Conservation (phyloP, 2,329 filamentous ascomycete species). For the Thelonectria blattea region DNA sequence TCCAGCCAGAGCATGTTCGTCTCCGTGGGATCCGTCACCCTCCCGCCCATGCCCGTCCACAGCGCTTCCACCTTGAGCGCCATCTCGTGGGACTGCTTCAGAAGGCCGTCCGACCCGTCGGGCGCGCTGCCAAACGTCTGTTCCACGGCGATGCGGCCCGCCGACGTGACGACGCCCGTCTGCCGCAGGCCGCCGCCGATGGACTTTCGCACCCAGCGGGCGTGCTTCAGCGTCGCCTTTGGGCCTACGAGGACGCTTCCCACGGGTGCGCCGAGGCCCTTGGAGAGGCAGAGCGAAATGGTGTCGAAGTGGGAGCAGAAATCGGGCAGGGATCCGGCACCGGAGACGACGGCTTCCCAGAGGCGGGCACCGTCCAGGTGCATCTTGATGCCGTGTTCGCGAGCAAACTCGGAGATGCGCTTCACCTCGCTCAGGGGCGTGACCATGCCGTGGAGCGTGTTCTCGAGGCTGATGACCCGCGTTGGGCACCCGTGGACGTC, state of each 20-base stretch:
- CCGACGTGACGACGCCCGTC: conserved; percentile 73
- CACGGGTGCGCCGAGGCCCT: conserved; percentile 81
- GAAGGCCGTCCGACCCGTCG: conserved; percentile 58
- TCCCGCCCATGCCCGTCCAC: conserved; percentile 75
- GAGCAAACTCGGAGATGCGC: conserved; percentile 74
- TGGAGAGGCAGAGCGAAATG: conserved; percentile 79
- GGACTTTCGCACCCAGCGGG: conserved; percentile 64
- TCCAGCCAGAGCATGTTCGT: conserved; percentile 96
- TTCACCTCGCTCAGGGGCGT: conserved; percentile 76
- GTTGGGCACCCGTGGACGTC: conserved; percentile 83
- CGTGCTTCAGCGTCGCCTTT: conserved; percentile 44
- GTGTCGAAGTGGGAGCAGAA: conserved; percentile 75
- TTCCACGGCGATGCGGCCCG: conserved; percentile 71
- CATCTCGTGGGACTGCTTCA: conserved; percentile 65
- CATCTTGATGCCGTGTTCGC: conserved; percentile 66
- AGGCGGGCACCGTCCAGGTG: conserved; percentile 82
- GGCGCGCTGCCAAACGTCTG: conserved; percentile 50
- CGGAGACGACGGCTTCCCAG: conserved; percentile 80
- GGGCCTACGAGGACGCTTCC: conserved; percentile 74
- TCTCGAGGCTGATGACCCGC: conserved; percentile 81
- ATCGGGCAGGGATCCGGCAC: conserved; percentile 69
- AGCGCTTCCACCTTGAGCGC: conserved; percentile 70
- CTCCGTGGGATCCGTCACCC: conserved; percentile 71
- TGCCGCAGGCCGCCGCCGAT: conserved; percentile 79
- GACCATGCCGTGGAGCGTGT: conserved; percentile 80